phyloP scores from a whole-genome alignment of 495 filamentous ascomycete genomes.

The Hypoxylon subgilvum region DNA sequence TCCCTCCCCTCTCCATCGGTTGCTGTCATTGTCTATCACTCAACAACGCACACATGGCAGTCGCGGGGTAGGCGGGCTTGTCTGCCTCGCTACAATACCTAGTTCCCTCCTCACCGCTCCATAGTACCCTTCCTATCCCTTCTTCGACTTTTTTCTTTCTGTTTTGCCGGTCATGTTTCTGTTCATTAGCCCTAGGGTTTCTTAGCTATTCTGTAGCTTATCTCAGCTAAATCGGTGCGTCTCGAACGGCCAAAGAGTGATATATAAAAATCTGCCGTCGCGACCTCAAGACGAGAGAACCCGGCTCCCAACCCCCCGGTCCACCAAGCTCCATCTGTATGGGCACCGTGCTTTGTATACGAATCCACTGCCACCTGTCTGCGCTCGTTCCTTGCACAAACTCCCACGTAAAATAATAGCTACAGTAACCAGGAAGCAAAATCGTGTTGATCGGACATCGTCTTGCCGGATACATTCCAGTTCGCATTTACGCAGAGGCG shows the following conservation, averaged over 20 bases:
- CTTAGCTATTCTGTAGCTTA: neutral
- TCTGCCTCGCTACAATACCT: constrained; percentile 26
- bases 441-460: neutral
- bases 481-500: constrained; percentile 14
- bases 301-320: neutral
- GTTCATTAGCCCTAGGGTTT: neutral
- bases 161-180: neutral
- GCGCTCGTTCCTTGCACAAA: constrained; percentile 10
- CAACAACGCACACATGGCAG: constrained; percentile 11
- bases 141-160: constrained; percentile 2
- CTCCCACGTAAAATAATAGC: constrained; percentile 18
- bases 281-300: constrained; percentile 9
- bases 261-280: neutral
- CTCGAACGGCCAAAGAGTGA: neutral
- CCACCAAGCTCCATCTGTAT: constrained; percentile 15
- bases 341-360: constrained; percentile 1
- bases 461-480: constrained; percentile 21
- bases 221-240: neutral
- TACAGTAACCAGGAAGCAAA: constrained; percentile 11
- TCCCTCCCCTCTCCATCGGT: constrained; percentile 8
- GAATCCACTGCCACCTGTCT: constrained; percentile 13
- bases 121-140: constrained; percentile 7
- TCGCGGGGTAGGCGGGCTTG: constrained; percentile 34
- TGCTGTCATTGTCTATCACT: constrained; percentile 17
- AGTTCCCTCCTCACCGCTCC: constrained; percentile 30